phyloP scores from a whole-genome alignment of 1,284 basidiomycete species.

The Cryptococcus sp. region DNA sequence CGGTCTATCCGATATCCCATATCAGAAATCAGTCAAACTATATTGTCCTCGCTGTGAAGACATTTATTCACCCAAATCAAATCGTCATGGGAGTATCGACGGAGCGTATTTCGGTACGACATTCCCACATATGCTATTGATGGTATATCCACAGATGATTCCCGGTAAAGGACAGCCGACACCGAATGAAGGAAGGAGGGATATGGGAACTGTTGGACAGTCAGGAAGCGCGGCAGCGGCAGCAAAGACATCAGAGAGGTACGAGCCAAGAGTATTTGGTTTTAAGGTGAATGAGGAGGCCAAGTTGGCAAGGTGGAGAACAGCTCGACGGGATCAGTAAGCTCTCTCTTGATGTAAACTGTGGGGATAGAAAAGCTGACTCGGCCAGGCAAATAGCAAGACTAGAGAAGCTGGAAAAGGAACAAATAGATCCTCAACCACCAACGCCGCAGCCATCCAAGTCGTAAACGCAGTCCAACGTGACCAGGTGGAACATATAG shows the following conservation, averaged over 20 bases:
- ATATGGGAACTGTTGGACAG: conserved; percentile 47
- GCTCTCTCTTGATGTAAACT: conserved; percentile 26
- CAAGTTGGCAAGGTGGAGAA: conserved; percentile 89
- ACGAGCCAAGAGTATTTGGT: conserved; percentile 86
- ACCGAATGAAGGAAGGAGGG: conserved; percentile 16
- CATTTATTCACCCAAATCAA: conserved; percentile 91
- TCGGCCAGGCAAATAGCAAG: conserved; percentile 39
- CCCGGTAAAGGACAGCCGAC: conserved; percentile 67
- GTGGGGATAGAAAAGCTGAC: background rate
- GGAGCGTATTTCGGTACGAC: conserved; percentile 96
- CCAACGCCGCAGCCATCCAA: no score
- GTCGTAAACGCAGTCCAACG: no score
- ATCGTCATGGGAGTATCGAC: conserved; percentile 89
- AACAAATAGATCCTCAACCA: conserved; percentile 14
- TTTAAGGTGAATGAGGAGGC: conserved; percentile 91
- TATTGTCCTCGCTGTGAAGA: conserved; percentile 96
- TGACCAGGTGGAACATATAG: no score
- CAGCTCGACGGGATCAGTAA: conserved; percentile 75
- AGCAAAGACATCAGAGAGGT: conserved; percentile 81
- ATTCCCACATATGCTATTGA: conserved; percentile 90
- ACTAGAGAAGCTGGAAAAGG: conserved; percentile 46
- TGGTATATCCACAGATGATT: conserved; percentile 87
- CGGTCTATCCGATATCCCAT: conserved; percentile 86
- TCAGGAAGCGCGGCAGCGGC: conserved; percentile 58
- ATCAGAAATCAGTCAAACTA: conserved; percentile 94